Base-by-base conservation (phyloP, 2,329 filamentous ascomycete genomes). In the Colletotrichum melonis region DNA sequence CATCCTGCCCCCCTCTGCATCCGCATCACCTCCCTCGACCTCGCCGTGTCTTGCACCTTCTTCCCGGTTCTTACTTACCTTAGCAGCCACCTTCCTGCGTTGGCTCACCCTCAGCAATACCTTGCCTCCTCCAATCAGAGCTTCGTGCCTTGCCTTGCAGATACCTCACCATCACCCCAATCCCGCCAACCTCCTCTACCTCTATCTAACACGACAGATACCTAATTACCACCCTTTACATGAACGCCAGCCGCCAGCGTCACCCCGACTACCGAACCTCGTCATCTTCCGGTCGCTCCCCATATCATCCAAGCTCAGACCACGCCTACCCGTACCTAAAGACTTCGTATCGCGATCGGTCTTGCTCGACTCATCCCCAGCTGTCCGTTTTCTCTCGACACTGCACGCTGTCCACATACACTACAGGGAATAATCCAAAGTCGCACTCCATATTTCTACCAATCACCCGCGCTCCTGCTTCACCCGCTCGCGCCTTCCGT, bases 61-160 rank as follows among this genome's bases (percentile, higher is more conserved):
- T 63, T 63, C 42, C 38, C 28, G 28, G 38, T 49, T 49, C 59
- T 26, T 42, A 42, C 59, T 5, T 42, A 42, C 38, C 38, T 42
- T 22, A 30, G 59, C 38, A 42, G 26, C 59, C 22, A 28, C 12
- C 46, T 12, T 49, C 38, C 38, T 46, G 24, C 59, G 28, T 22
- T 14, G 16, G 6, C 24, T 28, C 58, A 26, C 42, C 58, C 58
- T 62, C 26, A 38, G 24, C 35, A 5, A 19, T 35, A 35, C 38
- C 24, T 4, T 46, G 1, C 0, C 42, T 30, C 38, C 59, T 24
- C 60, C 60, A 63, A 63, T 63, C 60, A 63, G 49, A 63, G 46
- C n/a, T 32, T 54, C 46, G 60, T 63, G 60, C 60, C 60, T 63
- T 63, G 60, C 60, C 60, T 63, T 54, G 46, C 60, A 49, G 59